These are phyloP conservation scores for Pichia nakasei DNA, from an alignment of 805 yeast species.

Conservation along the genomic window DNA sequence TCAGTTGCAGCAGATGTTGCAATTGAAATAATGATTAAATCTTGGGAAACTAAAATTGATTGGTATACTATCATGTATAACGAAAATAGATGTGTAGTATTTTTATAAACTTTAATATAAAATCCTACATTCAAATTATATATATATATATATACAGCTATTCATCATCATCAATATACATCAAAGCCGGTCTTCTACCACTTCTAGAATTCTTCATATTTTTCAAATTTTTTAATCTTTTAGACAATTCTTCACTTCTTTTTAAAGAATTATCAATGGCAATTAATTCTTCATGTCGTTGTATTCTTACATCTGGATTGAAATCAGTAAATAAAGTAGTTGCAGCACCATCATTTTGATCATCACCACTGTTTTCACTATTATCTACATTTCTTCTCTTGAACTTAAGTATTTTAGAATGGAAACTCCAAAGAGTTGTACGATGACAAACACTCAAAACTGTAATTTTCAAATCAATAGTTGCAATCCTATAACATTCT, in stretches of 20 bases:
- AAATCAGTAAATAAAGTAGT: slow-evolving; percentile 39
- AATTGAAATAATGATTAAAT: slow-evolving; percentile 35
- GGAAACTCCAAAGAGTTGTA: slow-evolving; percentile 89
- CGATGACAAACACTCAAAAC: slow-evolving; percentile 87
- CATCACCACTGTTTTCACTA: slow-evolving; percentile 32
- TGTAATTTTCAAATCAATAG: slow-evolving; percentile 64
- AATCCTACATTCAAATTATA: neutral
- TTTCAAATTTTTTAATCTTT: slow-evolving; percentile 56
- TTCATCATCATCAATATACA: slow-evolving; percentile 20
- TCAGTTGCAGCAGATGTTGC: slow-evolving; percentile 26
- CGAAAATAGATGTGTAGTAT: slow-evolving; percentile 36
- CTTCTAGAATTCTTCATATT: slow-evolving; percentile 10
- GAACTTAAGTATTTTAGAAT: slow-evolving; percentile 70
- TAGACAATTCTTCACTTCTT: slow-evolving; percentile 57
- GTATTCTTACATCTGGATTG: slow-evolving; percentile 64
- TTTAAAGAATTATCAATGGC: slow-evolving; percentile 62
- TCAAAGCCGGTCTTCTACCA: slow-evolving; percentile 11
- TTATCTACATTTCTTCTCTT: slow-evolving; percentile 9
- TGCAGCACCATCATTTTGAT: slow-evolving; percentile 9
- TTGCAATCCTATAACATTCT: slow-evolving; percentile 76
- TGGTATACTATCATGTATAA: slow-evolving; percentile 41
- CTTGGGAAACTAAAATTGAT: slow-evolving; percentile 46
- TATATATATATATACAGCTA: neutral
- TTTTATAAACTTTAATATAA: no score
- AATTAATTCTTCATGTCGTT: slow-evolving; percentile 70